A percentile compares a stretch with the other conserved stretches of the same genome.
Evolutionary conservation across 2,329 filamentous ascomycete genomes (phyloP).

Genomic region (Nothopassalora personata): DNA sequence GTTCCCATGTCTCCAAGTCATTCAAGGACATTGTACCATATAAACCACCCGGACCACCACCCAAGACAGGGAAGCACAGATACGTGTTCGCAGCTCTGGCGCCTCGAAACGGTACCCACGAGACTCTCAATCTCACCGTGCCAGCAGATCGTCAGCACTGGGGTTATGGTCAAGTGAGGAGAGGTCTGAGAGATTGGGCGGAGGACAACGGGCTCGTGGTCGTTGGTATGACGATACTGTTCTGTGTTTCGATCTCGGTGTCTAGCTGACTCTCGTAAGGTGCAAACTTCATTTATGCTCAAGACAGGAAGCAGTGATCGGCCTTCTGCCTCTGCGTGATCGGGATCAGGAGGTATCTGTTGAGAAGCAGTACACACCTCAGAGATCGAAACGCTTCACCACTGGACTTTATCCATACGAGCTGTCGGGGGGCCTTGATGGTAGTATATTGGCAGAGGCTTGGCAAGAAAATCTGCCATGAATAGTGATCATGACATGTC

Average conservation of each 20-base stretch:
- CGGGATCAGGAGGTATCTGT: too few relatives aligned
- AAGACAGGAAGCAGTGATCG: slow-evolving; percentile 45
- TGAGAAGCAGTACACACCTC: too few relatives aligned
- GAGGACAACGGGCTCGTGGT: slow-evolving; percentile 44
- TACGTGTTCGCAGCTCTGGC: slow-evolving; percentile 53
- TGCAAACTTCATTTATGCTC: slow-evolving; percentile 44
- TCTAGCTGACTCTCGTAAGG: slow-evolving; percentile 20
- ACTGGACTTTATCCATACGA: too few relatives aligned
- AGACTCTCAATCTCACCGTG: slow-evolving; percentile 38
- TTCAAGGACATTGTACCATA: slow-evolving; percentile 44
- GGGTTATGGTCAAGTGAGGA: slow-evolving; percentile 49
- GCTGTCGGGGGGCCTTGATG: too few relatives aligned
- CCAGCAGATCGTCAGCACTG: slow-evolving; percentile 51
- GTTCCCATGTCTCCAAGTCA: background rate
- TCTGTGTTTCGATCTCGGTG: background rate
- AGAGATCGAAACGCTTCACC: too few relatives aligned
- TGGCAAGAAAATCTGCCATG: too few relatives aligned
- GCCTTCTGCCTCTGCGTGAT: too few relatives aligned
- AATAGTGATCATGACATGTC: too few relatives aligned
- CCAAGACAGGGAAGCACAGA: slow-evolving; percentile 52
- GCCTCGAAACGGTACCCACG: slow-evolving; percentile 41
- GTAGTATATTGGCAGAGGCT: too few relatives aligned
- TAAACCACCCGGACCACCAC: slow-evolving; percentile 50
- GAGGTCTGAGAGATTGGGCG: slow-evolving; percentile 50
- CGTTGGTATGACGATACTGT: slow-evolving; percentile 35